These are phyloP conservation scores for Physcia stellaris DNA, from an alignment of 495 filamentous ascomycete species.

Conservation along the genomic window DNA sequence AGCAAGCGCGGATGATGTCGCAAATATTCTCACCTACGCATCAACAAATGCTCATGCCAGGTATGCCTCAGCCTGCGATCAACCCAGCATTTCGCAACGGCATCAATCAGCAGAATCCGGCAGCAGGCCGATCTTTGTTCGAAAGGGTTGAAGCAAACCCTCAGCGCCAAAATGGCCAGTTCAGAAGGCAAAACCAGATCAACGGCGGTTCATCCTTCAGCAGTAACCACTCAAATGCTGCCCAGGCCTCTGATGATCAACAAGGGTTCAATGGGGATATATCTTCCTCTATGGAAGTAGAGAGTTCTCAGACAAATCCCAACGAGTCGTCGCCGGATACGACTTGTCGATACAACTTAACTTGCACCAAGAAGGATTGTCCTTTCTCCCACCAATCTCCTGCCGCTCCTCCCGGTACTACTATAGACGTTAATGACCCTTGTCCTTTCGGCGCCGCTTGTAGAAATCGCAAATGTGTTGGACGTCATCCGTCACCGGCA, in stretches of 20 bases:
- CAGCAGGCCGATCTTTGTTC: conserved; percentile 56
- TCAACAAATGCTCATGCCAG: conserved; percentile 32
- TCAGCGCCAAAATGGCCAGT: conserved; percentile 25
- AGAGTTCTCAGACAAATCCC: conserved; percentile 17
- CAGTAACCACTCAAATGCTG: conserved; percentile 12
- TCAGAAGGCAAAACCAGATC: conserved; percentile 21
- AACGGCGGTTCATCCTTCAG: conserved; percentile 13
- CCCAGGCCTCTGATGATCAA: conserved; percentile 18
- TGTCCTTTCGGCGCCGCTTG: conserved; percentile 83
- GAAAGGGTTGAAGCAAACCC: conserved; percentile 54
- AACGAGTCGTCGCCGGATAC: conserved; percentile 13
- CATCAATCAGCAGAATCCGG: conserved; percentile 25
- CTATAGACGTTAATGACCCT: conserved; percentile 63
- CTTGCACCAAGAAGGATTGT: conserved; percentile 80
- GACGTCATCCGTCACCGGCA: conserved; percentile 83
- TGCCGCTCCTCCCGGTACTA: conserved; percentile 68
- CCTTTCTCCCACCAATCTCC: conserved; percentile 90
- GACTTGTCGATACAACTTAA: conserved; percentile 70
- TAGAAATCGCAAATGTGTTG: conserved; percentile 89
- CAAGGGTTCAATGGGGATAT: conserved; percentile 28
- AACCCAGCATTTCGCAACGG: conserved; percentile 41
- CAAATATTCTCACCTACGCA: conserved; percentile 30
- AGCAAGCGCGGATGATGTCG: conserved; percentile 78
- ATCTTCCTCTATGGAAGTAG: conserved; percentile 35
- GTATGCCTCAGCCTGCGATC: conserved; percentile 32